Evolutionary conservation across 305 asterid species (phyloP).

Genomic region (Solanum hybrid): DNA sequence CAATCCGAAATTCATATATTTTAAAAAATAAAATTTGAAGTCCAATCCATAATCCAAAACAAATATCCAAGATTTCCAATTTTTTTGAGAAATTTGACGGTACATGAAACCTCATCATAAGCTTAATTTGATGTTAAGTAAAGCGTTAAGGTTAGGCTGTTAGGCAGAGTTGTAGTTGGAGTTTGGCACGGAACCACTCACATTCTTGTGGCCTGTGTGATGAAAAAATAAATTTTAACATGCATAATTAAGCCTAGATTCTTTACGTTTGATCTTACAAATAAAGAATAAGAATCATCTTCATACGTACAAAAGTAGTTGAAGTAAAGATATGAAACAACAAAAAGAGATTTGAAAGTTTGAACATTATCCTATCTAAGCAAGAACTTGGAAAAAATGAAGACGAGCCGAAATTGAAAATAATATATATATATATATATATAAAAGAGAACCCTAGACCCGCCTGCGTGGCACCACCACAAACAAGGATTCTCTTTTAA

Average conservation of each 20-base stretch:
- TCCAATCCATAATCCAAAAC: not conserved
- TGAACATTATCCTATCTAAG: not conserved
- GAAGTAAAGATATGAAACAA: not conserved
- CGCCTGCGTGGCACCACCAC: too few species aligned
- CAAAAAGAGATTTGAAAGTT: not conserved
- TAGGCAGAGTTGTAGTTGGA: not conserved
- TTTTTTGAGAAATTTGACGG: not conserved
- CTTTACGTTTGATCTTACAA: not conserved
- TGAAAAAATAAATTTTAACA: not conserved
- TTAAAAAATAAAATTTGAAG: not conserved
- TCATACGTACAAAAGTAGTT: not conserved
- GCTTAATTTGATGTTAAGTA: not conserved
- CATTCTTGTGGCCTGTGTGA: not conserved
- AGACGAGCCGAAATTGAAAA: too few species aligned
- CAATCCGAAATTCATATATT: not conserved
- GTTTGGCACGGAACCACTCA: slow-evolving; percentile 1
- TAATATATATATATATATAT: too few species aligned
- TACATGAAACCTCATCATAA: not conserved
- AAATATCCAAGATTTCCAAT: not conserved
- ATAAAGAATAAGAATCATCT: not conserved
- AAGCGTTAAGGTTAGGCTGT: not conserved
- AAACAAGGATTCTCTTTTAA: too few species aligned
- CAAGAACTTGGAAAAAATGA: not conserved
- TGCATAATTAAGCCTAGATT: not conserved
- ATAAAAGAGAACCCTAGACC: too few species aligned